phyloP scores from a whole-genome alignment of 2,329 filamentous ascomycete genomes.

The Geosmithia flava region DNA sequence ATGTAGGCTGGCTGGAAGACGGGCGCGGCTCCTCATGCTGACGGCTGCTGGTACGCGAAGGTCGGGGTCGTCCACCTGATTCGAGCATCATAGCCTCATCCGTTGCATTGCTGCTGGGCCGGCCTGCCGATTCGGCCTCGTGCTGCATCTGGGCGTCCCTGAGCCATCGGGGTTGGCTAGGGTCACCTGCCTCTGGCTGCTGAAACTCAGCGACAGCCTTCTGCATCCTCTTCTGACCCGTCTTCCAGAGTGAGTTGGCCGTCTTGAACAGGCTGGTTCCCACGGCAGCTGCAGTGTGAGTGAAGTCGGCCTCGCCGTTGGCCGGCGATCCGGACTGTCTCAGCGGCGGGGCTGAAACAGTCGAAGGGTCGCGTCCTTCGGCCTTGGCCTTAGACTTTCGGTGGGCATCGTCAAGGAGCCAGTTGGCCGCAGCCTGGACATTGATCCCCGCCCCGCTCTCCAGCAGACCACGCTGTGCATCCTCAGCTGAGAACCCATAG shows the following conservation, averaged over 20 bases:
- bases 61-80: slow-evolving; percentile 43
- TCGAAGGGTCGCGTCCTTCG: slow-evolving; percentile 25
- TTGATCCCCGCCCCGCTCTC: slow-evolving; percentile 71
- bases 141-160: slow-evolving; percentile 44
- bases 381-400: slow-evolving; percentile 65
- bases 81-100: slow-evolving; percentile 76
- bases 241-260: slow-evolving; percentile 91
- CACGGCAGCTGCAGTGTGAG: slow-evolving; percentile 71
- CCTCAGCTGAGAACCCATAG: slow-evolving; percentile 84
- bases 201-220: slow-evolving; percentile 84
- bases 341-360: slow-evolving; percentile 19
- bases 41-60: slow-evolving; percentile 5
- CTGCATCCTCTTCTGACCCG: slow-evolving; percentile 82
- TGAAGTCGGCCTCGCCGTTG: slow-evolving; percentile 54
- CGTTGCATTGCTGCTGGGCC: slow-evolving; percentile 30
- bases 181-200: slow-evolving; percentile 51
- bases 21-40: slow-evolving; percentile 8
- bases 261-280: slow-evolving; percentile 82
- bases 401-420: slow-evolving; percentile 85
- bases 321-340: slow-evolving; percentile 44
- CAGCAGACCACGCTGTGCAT: slow-evolving; percentile 66
- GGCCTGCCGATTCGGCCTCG: neutral
- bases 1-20: slow-evolving; percentile 16
- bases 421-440: slow-evolving; percentile 77
- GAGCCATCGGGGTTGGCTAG: slow-evolving; percentile 92